A percentile compares a stretch with the other conserved stretches of the same genome.
phyloP scores from a whole-genome alignment of 495 filamentous ascomycete genomes.

The Penicillium soppii region DNA sequence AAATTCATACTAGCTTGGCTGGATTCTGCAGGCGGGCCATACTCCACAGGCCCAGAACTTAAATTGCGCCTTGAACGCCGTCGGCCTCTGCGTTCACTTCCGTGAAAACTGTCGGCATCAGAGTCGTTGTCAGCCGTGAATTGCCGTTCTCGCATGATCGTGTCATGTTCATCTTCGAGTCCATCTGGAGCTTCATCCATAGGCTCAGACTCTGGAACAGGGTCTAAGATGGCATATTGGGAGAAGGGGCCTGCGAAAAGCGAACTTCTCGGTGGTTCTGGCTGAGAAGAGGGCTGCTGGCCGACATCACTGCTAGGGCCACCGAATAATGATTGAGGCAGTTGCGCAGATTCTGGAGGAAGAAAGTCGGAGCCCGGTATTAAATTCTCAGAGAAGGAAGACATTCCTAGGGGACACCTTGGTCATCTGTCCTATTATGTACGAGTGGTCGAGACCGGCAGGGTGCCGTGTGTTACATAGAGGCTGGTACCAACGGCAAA shows the following conservation, averaged over 20 bases:
- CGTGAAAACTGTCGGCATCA: conserved; percentile 25
- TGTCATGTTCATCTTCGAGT: conserved; percentile 22
- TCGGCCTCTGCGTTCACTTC: conserved; percentile 13
- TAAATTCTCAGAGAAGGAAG: conserved; percentile 25
- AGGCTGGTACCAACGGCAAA: neutral
- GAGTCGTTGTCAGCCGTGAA: conserved; percentile 20
- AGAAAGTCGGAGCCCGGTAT: conserved; percentile 20
- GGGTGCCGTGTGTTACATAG: neutral
- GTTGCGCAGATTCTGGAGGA: conserved; percentile 38
- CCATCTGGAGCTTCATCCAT: conserved; percentile 7
- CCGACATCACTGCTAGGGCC: conserved; percentile 38
- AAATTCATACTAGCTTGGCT: neutral
- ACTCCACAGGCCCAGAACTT: neutral
- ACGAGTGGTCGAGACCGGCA: neutral
- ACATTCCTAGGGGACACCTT: conserved; percentile 32
- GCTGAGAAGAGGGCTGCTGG: conserved; percentile 21
- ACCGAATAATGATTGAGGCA: conserved; percentile 36
- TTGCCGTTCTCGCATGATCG: conserved; percentile 22
- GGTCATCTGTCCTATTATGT: neutral
- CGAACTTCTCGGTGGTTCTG: conserved; percentile 21
- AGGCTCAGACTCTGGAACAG: conserved; percentile 2
- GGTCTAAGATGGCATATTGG: conserved; percentile 21
- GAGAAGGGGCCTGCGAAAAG: conserved; percentile 34
- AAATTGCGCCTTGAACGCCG: neutral
- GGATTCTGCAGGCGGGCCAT: neutral